Conservation (phyloP, 148 eudicot species). For the Vaccinium corymbosum region DNA sequence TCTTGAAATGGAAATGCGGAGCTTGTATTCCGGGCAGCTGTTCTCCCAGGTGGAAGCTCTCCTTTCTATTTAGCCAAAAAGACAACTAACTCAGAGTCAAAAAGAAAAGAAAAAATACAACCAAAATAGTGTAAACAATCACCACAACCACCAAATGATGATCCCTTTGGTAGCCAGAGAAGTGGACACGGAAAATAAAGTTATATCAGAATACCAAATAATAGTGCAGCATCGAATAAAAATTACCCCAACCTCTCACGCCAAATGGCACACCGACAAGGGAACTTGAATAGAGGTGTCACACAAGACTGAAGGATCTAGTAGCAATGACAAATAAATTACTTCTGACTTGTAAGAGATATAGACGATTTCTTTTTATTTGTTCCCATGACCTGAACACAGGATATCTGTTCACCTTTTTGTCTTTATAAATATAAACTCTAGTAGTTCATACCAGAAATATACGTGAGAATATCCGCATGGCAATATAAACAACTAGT, state of each 20-base stretch:
- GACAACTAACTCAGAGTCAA: no score
- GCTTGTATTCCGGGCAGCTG: constrained; percentile 39
- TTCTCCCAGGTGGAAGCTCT: constrained; percentile 94
- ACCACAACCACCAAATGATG: background rate
- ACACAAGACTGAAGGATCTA: background rate
- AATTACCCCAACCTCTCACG: background rate
- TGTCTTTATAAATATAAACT: background rate
- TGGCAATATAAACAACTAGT: background rate
- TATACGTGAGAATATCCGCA: background rate
- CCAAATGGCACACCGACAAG: background rate
- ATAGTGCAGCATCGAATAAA: background rate
- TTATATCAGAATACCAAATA: background rate
- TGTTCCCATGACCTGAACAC: background rate
- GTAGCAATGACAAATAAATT: background rate
- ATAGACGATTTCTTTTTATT: background rate
- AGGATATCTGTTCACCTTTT: background rate
- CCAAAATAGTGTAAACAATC: background rate
- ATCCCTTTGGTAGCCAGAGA: background rate
- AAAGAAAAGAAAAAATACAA: background rate
- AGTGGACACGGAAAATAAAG: background rate
- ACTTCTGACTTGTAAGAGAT: background rate
- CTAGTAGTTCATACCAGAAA: background rate
- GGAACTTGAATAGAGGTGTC: background rate
- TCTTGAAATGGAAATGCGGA: constrained; percentile 57
- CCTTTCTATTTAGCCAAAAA: constrained; percentile 51